These are phyloP conservation scores for Mucor irregularis DNA, from an alignment of 371 early-diverging fungal species.

Conservation along the genomic window DNA sequence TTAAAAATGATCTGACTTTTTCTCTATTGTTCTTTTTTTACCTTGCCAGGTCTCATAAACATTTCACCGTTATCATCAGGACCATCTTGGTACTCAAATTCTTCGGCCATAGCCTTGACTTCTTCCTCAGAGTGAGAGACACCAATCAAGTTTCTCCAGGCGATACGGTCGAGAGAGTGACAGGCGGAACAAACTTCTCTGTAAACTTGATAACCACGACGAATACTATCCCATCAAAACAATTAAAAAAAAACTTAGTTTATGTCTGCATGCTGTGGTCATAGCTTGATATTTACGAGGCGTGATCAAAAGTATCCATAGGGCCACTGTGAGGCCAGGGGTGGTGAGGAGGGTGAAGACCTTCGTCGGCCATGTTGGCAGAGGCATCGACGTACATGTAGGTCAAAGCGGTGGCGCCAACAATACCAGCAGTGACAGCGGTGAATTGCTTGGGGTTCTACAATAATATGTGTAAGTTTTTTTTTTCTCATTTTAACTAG, in stretches of 20 bases:
- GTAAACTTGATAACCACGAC: slow-evolving; percentile 98
- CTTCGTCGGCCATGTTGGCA: slow-evolving; percentile 85
- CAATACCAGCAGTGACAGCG: slow-evolving; percentile 58
- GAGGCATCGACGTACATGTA: slow-evolving; percentile 57
- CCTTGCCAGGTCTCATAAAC: slow-evolving; percentile 96
- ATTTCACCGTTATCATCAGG: slow-evolving; percentile 94
- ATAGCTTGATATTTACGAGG: slow-evolving; percentile 60
- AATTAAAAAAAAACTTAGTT: not conserved
- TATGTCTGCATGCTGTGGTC: slow-evolving; percentile 83
- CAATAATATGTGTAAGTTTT: not conserved
- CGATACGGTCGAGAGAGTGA: slow-evolving; percentile 92
- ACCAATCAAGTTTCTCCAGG: slow-evolving; percentile 93
- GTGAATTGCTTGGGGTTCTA: slow-evolving; percentile 48
- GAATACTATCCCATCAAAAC: slow-evolving; percentile 61
- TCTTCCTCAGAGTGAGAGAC: slow-evolving; percentile 93
- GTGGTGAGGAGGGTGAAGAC: slow-evolving; percentile 88
- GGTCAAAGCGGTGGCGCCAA: slow-evolving; percentile 57
- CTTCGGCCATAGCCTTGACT: slow-evolving; percentile 93
- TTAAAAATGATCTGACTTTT: not conserved
- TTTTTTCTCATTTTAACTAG: not conserved
- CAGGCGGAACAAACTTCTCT: slow-evolving; percentile 97
- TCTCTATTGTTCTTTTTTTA: slow-evolving; percentile 16
- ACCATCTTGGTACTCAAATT: slow-evolving; percentile 92
- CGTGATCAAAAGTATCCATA: slow-evolving; percentile 91
- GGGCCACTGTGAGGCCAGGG: slow-evolving; percentile 88